These are phyloP conservation scores for Pascua sp. DNA, from an alignment of 1,284 basidiomycete species.

Conservation along the genomic window DNA sequence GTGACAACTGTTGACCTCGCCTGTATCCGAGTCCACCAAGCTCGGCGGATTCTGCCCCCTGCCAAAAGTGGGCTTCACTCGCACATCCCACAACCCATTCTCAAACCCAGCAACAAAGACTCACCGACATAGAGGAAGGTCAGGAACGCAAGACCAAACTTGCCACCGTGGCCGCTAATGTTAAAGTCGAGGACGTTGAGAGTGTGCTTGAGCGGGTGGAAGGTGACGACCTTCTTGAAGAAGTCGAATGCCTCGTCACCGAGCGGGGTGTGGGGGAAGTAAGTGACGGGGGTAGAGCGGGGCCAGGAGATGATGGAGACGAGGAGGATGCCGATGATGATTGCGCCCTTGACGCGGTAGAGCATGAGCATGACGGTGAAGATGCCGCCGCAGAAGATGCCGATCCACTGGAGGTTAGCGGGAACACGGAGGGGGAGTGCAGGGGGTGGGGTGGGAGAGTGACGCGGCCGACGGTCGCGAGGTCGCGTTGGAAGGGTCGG, in stretches of 20 bases:
- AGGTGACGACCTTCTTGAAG: slow-evolving; percentile 74
- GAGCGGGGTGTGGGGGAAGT: slow-evolving; percentile 67
- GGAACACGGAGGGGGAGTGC: not conserved
- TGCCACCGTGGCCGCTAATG: slow-evolving; percentile 9
- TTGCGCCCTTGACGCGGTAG: slow-evolving; percentile 72
- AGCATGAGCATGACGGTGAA: slow-evolving; percentile 74
- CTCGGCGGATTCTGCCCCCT: too few species aligned
- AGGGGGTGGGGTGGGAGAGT: too few species aligned
- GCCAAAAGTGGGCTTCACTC: too few species aligned
- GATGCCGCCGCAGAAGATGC: slow-evolving; percentile 81
- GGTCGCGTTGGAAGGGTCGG: too few species aligned
- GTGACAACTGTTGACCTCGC: too few species aligned
- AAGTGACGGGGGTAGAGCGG: slow-evolving; percentile 71
- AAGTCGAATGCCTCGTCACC: slow-evolving; percentile 75
- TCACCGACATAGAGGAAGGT: slow-evolving; percentile 78
- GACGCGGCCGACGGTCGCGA: too few species aligned
- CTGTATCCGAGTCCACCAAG: too few species aligned
- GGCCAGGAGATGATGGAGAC: slow-evolving; percentile 88
- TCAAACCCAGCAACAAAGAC: not conserved
- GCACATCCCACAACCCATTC: too few species aligned
- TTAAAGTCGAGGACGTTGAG: slow-evolving; percentile 18
- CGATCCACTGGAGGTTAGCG: slow-evolving; percentile 64
- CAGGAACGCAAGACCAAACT: slow-evolving; percentile 28
- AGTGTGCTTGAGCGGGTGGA: slow-evolving; percentile 17
- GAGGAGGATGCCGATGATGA: slow-evolving; percentile 59